A percentile compares a stretch with the other conserved stretches of the same genome.
Conservation (phyloP, 2,329 filamentous ascomycete species). For the Kalmusia sp. region DNA sequence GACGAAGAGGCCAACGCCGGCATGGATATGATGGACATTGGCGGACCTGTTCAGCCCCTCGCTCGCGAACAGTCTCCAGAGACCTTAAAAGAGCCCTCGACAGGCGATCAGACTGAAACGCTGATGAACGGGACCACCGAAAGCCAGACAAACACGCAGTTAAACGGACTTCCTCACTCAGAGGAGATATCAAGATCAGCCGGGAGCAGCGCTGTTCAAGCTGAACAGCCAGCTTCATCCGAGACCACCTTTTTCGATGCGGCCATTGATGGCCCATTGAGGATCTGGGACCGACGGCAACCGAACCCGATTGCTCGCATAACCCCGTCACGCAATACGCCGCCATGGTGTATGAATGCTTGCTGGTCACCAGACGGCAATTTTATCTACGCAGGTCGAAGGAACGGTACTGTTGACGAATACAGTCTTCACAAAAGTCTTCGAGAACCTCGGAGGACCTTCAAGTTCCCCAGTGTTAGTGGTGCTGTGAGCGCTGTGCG, state of each 20-base stretch:
- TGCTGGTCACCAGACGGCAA: constrained; percentile 98
- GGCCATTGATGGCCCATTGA: constrained; percentile 83
- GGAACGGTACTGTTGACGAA: constrained; percentile 94
- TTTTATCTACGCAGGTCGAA: constrained; percentile 87
- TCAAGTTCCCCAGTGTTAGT: constrained; percentile 89
- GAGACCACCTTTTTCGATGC: constrained; percentile 87
- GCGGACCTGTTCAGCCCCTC: constrained; percentile 51
- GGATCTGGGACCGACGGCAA: constrained; percentile 90
- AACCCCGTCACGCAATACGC: constrained; percentile 73
- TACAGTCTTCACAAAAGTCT: constrained; percentile 84
- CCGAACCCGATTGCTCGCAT: constrained; percentile 81
- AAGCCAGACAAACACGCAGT: constrained; percentile 18
- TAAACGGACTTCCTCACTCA: constrained; percentile 60
- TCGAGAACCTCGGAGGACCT: constrained; percentile 75
- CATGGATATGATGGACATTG: constrained; percentile 55
- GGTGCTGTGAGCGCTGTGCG: constrained; percentile 87
- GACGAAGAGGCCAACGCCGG: constrained; percentile 50
- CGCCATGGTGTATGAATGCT: constrained; percentile 96
- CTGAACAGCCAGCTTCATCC: constrained; percentile 59
- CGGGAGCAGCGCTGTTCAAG: constrained; percentile 36
- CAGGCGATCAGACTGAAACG: constrained; percentile 20
- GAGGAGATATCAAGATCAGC: constrained; percentile 51
- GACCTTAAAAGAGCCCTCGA: constrained; percentile 26
- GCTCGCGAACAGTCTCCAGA: constrained; percentile 31
- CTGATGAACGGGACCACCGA: constrained; percentile 28